phyloP scores from a whole-genome alignment of 352 stramenopile species.

The Phytophthora pisi region DNA sequence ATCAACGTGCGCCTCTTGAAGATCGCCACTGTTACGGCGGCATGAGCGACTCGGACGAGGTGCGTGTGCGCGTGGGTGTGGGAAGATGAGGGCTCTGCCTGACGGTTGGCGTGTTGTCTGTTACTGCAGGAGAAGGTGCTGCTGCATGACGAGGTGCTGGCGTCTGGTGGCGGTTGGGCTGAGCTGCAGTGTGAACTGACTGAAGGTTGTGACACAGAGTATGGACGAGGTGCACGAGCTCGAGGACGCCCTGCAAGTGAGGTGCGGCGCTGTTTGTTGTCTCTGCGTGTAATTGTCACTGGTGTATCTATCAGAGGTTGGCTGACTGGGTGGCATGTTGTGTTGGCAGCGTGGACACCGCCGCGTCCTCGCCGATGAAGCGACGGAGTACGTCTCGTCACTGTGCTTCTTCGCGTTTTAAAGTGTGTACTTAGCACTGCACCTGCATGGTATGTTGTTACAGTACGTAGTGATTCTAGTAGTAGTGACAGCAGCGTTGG shows the following conservation, averaged over 20 bases:
- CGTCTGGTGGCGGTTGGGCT: not conserved
- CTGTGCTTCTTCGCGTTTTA: no score
- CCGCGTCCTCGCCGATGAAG: conserved; percentile 47
- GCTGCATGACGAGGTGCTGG: conserved; percentile 55
- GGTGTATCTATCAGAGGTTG: not conserved
- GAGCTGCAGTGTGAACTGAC: conserved; percentile 8
- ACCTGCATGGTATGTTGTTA: not conserved
- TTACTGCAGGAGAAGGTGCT: conserved; percentile 42
- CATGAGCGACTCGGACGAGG: conserved; percentile 71
- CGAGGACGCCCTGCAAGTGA: conserved; percentile 56
- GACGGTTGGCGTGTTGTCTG: not conserved
- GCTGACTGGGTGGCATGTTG: not conserved
- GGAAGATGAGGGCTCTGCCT: not conserved
- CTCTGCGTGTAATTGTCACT: not conserved
- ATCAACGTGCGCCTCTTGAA: conserved; percentile 15
- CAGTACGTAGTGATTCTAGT: conserved; percentile 18
- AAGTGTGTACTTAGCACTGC: not conserved
- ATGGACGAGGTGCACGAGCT: conserved; percentile 82
- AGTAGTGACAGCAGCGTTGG: conserved; percentile 13
- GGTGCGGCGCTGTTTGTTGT: conserved; percentile 29
- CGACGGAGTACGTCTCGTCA: conserved; percentile 22
- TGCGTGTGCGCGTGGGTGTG: conserved; percentile 4
- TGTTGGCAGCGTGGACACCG: conserved; percentile 55
- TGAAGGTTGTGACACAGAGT: conserved; percentile 61
- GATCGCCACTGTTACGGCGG: conserved; percentile 5